Base-by-base conservation (phyloP, 2,329 filamentous ascomycete species). In the Monosporascus ibericus region DNA sequence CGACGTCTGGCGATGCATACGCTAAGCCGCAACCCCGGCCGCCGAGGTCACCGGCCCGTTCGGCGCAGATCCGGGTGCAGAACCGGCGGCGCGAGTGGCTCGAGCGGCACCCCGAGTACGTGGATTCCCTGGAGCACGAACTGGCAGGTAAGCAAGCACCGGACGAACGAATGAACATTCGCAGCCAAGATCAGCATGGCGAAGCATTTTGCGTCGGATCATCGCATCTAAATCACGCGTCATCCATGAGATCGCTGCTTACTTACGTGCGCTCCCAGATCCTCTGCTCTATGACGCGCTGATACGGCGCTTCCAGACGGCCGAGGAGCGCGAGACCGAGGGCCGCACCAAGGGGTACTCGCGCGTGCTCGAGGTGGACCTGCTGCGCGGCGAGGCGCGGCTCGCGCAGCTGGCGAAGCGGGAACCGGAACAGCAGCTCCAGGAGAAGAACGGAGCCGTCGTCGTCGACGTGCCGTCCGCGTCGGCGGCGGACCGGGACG, bases 231-330 rank as follows among this genome's bases (percentile, higher is more conserved):
- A 34, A 14, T 34, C 5, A 34, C 9, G 11, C 5, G 9, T 14
- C 11, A 34, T 14, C 27, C 9, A 34, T 34, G 30, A 34, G 30
- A 11, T 14, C 1, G 30, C 30, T 3, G 30, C 11, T 34, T 34
- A 34, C 11, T 34, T 5, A 34, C 30, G 30, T 34, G 30, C 30
- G 9, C 30, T 34, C 11, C 11, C 52, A 79, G 88, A 94, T 70
- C 90, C 90, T 1, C 73, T 92, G 8, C 79, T 95, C 34, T 95
- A 95, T 74, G 88, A 95, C 68, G 80, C 82, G 50, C 77, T 95
- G 24, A 81, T 96, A 55, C 84, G 89, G 49, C 83, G 82, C 49
- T 92, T 91, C 67, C 88, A 92, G 58, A 85, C 85, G 1, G 72
- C 85, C 3, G 75, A 78, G 4, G 90, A 95, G 70, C 82, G 89